Percentiles rank a stretch among this genome's conserved stretches.
Evolutionary conservation across 495 filamentous ascomycete genomes (phyloP).

Genomic region (Penicillium silybi): DNA sequence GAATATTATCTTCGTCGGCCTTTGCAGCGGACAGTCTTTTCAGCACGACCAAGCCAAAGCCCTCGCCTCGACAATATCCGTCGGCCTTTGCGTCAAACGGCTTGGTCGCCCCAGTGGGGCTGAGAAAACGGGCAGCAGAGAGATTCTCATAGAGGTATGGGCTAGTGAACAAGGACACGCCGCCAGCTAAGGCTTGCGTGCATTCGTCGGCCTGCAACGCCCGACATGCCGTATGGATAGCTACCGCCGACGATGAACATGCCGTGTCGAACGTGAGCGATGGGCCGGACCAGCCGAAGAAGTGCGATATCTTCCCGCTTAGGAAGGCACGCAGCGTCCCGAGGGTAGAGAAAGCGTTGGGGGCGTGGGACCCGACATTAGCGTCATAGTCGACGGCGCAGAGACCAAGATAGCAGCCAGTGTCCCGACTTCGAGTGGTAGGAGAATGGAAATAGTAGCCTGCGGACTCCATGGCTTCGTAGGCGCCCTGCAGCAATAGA

Average conservation of each 20-base stretch:
- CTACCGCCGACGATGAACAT: slow-evolving; percentile 38
- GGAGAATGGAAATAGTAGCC: slow-evolving; percentile 28
- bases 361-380: slow-evolving; percentile 24
- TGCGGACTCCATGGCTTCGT: slow-evolving; percentile 41
- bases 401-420: slow-evolving; percentile 35
- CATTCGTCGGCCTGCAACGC: slow-evolving; percentile 28
- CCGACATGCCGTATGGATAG: slow-evolving; percentile 29
- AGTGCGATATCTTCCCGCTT: slow-evolving; percentile 26
- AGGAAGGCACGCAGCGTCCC: slow-evolving; percentile 27
- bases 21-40: slow-evolving; percentile 59
- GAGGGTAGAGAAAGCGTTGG: slow-evolving; percentile 32
- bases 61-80: slow-evolving; percentile 40
- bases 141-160: too few species aligned
- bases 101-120: slow-evolving; percentile 56
- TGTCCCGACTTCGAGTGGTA: neutral
- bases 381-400: slow-evolving; percentile 27
- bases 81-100: slow-evolving; percentile 46
- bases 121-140: slow-evolving; percentile 38
- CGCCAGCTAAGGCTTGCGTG: slow-evolving; percentile 28
- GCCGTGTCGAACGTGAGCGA: slow-evolving; percentile 37
- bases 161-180: too few species aligned
- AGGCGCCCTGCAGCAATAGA: slow-evolving; percentile 43
- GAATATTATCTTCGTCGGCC: slow-evolving; percentile 57
- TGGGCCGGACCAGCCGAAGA: slow-evolving; percentile 44
- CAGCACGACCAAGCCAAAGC: slow-evolving; percentile 29